Evolutionary conservation across 148 eudicot species (phyloP), one percentile per base, ranked within the genome.

Genomic region (Drosera capensis): DNA sequence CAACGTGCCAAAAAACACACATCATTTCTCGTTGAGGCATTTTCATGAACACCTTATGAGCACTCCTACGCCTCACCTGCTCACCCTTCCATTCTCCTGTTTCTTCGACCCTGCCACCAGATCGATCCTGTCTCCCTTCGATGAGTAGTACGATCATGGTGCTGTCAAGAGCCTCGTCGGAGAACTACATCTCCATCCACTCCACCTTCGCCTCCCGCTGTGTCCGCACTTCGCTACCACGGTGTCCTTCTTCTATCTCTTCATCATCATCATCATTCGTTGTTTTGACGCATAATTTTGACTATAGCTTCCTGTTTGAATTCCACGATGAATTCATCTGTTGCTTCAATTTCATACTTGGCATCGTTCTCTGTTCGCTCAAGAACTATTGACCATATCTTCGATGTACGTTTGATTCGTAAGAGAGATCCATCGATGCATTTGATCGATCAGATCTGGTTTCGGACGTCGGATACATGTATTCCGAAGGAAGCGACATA

Each of bases 401-500:
- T 28, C 9, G 2, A 34, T 11, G 38, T 9, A 15, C n/a, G 11
- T 34, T 5, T 34, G 38, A 34, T 34, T 34, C n/a, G 11, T 34
- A 2, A 9, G 38, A 34, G 11, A 9, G 38, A 28, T 28, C 9
- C 6, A 28, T 3, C n/a, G 14, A 34, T 34, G 38, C 11, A 34
- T 34, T 34, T 28, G 9, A 28, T 28, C 6, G 0, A 9, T 5
- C n/a, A 15, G 38, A 2, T 5, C 53, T 82, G 94, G 94, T 82
- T 67, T 21, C 60, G 66, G 67, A 74, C 82, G 70, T 76, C 82
- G 0, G 76, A 72, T 0, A 50, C 64, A 0, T 73, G 86, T 42
- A 87, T 76, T 20, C 96, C 96, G 8, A 87, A 82, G 58, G 96
- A 87, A 2, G 94, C 96, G 25, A 94, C 94, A 3, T 87, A 72